phyloP scores from a whole-genome alignment of 1,284 basidiomycete genomes.

The Papiliotrema fonsecae region DNA sequence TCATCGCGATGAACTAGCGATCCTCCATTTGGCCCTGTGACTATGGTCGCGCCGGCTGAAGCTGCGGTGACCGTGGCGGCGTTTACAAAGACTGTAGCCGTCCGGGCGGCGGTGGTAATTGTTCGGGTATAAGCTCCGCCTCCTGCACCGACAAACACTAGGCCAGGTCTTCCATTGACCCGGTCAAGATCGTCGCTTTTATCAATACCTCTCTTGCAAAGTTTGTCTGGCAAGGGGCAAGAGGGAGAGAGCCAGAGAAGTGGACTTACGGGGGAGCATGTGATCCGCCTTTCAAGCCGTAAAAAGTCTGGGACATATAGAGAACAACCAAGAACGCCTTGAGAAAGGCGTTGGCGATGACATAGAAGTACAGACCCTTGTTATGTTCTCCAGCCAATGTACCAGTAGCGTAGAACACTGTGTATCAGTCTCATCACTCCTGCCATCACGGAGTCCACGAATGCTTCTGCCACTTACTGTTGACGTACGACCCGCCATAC shows the following conservation, averaged over 20 bases:
- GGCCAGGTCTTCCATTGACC: neutral
- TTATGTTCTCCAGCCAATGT: constrained; percentile 15
- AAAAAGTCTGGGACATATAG: constrained; percentile 29
- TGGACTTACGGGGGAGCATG: constrained; percentile 7
- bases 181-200: neutral
- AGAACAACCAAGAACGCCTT: constrained; percentile 22
- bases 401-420: constrained; percentile 21
- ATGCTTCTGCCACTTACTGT: constrained; percentile 4
- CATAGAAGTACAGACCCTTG: constrained; percentile 11
- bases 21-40: neutral
- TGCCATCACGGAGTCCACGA: neutral
- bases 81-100: neutral
- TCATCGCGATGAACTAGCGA: neutral
- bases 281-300: constrained; percentile 13
- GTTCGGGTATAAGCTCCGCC: neutral
- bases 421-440: neutral
- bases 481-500: constrained; percentile 11
- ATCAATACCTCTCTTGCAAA: neutral
- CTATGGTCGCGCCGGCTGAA: neutral
- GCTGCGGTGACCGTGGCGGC: neutral
- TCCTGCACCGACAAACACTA: neutral
- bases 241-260: neutral
- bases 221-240: neutral
- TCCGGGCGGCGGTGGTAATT: neutral
- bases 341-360: constrained; percentile 17